Conservation (phyloP, 164 flowering plant species). For the Pachysandra terminalis region DNA sequence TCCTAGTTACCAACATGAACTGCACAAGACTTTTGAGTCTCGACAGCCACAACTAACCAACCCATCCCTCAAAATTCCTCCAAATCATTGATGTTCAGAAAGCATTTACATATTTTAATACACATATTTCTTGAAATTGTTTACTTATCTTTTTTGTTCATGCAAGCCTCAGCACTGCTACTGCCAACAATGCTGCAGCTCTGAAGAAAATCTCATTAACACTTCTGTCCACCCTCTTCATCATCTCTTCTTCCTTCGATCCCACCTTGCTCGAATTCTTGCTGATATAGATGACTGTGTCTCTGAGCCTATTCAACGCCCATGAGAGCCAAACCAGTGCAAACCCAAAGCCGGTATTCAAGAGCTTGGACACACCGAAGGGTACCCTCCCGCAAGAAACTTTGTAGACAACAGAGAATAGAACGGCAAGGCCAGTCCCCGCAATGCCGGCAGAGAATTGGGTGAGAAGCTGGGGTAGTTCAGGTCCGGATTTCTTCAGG, state of each 20-base stretch:
- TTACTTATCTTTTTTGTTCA: slow-evolving; percentile 23
- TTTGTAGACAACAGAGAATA: slow-evolving; percentile 52
- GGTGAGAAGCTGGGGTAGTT: slow-evolving; percentile 59
- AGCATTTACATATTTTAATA: too few relatives aligned
- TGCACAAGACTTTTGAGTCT: not conserved
- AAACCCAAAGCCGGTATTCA: slow-evolving; percentile 63
- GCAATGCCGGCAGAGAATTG: slow-evolving; percentile 79
- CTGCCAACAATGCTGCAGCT: slow-evolving; percentile 58
- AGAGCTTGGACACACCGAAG: slow-evolving; percentile 49
- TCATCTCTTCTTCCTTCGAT: slow-evolving; percentile 52
- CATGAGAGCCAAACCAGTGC: slow-evolving; percentile 85
- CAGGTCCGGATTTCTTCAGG: slow-evolving; percentile 65
- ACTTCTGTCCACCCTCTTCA: slow-evolving; percentile 45
- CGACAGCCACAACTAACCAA: not conserved
- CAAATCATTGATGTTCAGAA: not conserved
- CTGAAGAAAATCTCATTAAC: slow-evolving; percentile 63
- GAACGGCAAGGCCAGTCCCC: slow-evolving; percentile 81
- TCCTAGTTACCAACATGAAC: too few relatives aligned
- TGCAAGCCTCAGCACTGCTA: slow-evolving; percentile 50
- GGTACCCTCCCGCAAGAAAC: slow-evolving; percentile 50
- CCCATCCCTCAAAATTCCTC: not conserved
- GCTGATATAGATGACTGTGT: slow-evolving; percentile 39
- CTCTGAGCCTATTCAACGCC: slow-evolving; percentile 66
- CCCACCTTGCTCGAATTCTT: slow-evolving; percentile 39
- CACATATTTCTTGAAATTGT: not conserved